Evolutionary conservation across 345 rosid species (phyloP).

Genomic region (Barbarea vulgaris): DNA sequence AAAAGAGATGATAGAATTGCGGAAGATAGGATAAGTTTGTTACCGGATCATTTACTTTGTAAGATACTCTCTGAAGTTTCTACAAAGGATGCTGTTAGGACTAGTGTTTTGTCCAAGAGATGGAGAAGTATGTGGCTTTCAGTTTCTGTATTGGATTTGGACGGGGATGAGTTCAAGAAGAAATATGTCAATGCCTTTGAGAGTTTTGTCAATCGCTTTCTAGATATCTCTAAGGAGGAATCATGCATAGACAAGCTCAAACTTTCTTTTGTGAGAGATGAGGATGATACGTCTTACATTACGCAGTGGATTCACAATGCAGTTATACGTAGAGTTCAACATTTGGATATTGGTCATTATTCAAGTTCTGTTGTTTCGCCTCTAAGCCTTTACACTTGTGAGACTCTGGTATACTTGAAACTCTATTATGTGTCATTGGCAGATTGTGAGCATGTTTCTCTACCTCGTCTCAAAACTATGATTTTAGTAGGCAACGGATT

Average conservation of each 20-base stretch:
- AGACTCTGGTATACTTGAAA: background rate
- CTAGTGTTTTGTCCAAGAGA: background rate
- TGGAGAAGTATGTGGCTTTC: background rate
- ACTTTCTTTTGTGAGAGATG: background rate
- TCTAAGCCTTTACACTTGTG: conserved; percentile 13
- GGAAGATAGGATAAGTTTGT: background rate
- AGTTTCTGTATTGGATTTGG: background rate
- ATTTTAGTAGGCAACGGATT: background rate
- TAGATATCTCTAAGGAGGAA: background rate
- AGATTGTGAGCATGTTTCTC: background rate
- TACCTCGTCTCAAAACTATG: conserved; percentile 12
- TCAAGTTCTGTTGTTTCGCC: background rate
- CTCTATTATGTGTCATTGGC: background rate
- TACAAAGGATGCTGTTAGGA: background rate
- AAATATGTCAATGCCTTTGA: background rate
- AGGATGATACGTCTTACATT: background rate
- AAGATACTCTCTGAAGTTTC: background rate
- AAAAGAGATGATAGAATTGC: background rate
- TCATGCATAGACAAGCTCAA: background rate
- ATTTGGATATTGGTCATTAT: background rate
- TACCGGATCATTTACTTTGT: background rate
- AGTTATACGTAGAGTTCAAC: background rate
- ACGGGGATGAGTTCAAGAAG: too few relatives aligned
- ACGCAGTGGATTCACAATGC: background rate
- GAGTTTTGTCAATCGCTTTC: background rate